Evolutionary conservation across 2,329 filamentous ascomycete genomes (phyloP), one percentile per base, ranked within the genome.

Genomic region (Trichoderma atroviride): DNA sequence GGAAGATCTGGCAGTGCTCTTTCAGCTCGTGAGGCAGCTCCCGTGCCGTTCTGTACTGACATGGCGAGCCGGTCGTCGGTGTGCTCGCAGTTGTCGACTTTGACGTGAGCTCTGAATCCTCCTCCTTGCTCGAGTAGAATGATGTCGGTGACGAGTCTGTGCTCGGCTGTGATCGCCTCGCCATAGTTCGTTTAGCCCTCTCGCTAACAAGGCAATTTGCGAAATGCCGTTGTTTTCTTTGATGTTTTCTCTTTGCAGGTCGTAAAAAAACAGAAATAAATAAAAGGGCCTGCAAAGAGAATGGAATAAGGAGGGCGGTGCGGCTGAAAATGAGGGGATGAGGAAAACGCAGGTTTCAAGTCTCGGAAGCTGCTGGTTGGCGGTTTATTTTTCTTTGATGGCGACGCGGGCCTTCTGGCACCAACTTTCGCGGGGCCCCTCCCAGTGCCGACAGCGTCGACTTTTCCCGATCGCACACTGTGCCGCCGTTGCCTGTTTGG

Each of bases 1-100:
- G 82, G 76, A 91, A 92, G 56, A 93, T 91, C 69, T 88, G 87
- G 73, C 87, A 88, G 74, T 93, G 89, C 69, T 88, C 83, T 68
- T 85, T 86, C 22, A 94, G 79, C 74, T 91, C 88, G 69, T 85
- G 87, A 1, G 89, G 87, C 14, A 94, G 79, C 53, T 81, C 79
- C 71, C 81, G 84, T 7, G 85, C 83, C n/a, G 83, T 78, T 72
- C 86, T 85, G 78, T 89, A 91, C 5, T 75, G 75, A 59, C 74
- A 76, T 6, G 76, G 74, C 50, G 73, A 72, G 24, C 72, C 72
- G 33, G 78, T 76, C 5, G 73, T 70, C 4, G 78, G 79, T 55
- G 79, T 81, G 70, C 78, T 81, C 13, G 79, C 79, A 22, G 78
- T 76, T 0, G 80, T 81, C 33, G 78, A 80, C 61, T 75, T 74